These are phyloP conservation scores for Lachnellula hyalina DNA, from an alignment of 2,329 filamentous ascomycete species.

Conservation along the genomic window DNA sequence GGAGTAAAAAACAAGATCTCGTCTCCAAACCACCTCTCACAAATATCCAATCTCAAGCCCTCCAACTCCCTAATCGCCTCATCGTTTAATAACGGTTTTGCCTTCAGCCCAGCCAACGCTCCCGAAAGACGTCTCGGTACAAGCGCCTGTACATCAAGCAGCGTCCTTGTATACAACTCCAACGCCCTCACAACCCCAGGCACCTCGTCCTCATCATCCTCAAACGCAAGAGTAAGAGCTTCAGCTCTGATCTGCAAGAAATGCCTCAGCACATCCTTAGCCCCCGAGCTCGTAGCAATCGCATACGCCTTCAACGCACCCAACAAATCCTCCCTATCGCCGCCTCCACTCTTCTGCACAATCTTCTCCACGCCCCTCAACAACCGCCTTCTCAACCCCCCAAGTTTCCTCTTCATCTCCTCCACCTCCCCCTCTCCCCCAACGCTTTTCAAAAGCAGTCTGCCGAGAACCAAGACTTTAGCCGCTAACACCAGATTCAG, in stretches of 20 bases:
- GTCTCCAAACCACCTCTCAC: slow-evolving; percentile 73
- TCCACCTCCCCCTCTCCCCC: slow-evolving; percentile 50
- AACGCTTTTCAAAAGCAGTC: slow-evolving; percentile 70
- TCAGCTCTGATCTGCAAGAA: slow-evolving; percentile 70
- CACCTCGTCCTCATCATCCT: slow-evolving; percentile 40
- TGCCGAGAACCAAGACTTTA: slow-evolving; percentile 70
- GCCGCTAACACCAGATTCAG: slow-evolving; percentile 52
- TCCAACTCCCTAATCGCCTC: slow-evolving; percentile 58
- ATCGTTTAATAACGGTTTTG: slow-evolving; percentile 67
- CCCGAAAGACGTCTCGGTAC: slow-evolving; percentile 69
- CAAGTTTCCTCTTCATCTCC: slow-evolving; percentile 58
- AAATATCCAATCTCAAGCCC: slow-evolving; percentile 70
- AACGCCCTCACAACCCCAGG: slow-evolving; percentile 56
- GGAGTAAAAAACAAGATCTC: slow-evolving; percentile 83
- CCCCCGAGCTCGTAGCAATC: slow-evolving; percentile 72
- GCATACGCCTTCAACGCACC: slow-evolving; percentile 78
- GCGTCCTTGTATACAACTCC: slow-evolving; percentile 68
- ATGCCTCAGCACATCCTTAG: slow-evolving; percentile 71
- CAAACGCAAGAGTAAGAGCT: slow-evolving; percentile 60
- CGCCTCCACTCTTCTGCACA: slow-evolving; percentile 19
- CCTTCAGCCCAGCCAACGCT: slow-evolving; percentile 63
- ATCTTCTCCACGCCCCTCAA: slow-evolving; percentile 15
- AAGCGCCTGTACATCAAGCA: slow-evolving; percentile 71
- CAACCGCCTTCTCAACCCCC: slow-evolving; percentile 49
- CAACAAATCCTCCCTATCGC: slow-evolving; percentile 50